These are phyloP conservation scores for Perkinsus marinus DNA, from an alignment of 169 alveolate genomes.

Conservation along the genomic window DNA sequence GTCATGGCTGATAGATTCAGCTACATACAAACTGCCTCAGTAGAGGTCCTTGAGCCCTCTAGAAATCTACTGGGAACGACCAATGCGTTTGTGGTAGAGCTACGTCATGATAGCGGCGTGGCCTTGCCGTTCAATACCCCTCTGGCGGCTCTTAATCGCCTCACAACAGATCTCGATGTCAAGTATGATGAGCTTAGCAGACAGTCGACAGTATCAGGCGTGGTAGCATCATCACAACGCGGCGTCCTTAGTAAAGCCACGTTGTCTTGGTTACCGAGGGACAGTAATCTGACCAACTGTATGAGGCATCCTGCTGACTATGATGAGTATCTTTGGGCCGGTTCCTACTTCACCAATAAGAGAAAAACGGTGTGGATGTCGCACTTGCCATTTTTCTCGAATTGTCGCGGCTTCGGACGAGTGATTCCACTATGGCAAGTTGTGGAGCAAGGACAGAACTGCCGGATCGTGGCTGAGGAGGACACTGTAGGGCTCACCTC, in stretches of 20 bases:
- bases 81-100: not conserved
- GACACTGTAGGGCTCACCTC: not conserved
- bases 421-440: not conserved
- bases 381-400: constrained; percentile 1
- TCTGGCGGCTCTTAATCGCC: not conserved
- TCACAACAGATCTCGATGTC: not conserved
- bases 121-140: constrained; percentile 6
- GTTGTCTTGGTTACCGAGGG: not conserved
- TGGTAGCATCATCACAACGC: not conserved
- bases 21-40: not conserved
- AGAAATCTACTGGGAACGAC: not conserved
- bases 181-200: not conserved
- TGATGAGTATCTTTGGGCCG: not conserved
- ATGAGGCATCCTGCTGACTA: not conserved
- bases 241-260: not conserved
- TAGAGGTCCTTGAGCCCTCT: not conserved
- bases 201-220: not conserved
- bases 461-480: not conserved
- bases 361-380: not conserved
- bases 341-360: not conserved
- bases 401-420: constrained; percentile 6
- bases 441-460: not conserved
- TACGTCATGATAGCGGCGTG: not conserved
- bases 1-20: not conserved
- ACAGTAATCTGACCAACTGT: not conserved